Evolutionary conservation across 805 yeast genomes (phyloP), one percentile per base, ranked within the genome.

Genomic region (Pichia insulana): DNA sequence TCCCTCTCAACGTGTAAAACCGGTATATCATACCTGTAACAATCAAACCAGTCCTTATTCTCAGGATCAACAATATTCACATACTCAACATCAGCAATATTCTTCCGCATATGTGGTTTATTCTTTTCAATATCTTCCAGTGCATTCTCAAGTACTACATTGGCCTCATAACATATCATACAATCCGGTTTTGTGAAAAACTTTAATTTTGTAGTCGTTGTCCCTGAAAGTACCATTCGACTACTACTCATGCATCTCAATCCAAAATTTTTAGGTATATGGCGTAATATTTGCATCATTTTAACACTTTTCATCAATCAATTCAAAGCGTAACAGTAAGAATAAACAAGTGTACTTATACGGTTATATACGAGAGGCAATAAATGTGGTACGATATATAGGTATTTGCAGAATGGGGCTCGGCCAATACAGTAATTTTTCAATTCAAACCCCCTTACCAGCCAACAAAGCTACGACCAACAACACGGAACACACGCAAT

Each of bases 1-100:
- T 70, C 71, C 44, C 78, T 65, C 50, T 78, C 80, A 8, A 83
- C 67, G 56, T 83, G 89, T 34, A 83, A 55, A 0, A 83, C 94
- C 0, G 94, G 94, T 6, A 83, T 81, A 54, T 83, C 94, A 56
- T 77, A 82, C 51, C 88, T 41, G 50, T 83, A 83, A 46, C 70
- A 67, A 40, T 81, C 84, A 69, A 78, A 81, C 80, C 86, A 82
- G 37, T 69, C 64, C 37, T 71, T 64, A 53, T 83, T 79, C 41
- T 71, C 70, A 0, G 77, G 76, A 22, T 69, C 64, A 57, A 73
- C 73, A 27, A 83, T 83, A 54, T 83, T 84, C 3, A 80, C 62
- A 11, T 66, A 61, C 3, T 62, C 57, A 40, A 76, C 55, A 7
- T 62, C 50, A 2, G 71, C 50, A 13, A 56, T 53, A 4, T 56